A percentile compares a stretch with the other conserved stretches of the same genome.
These are phyloP conservation scores for Sporobolomyces phaffii DNA, from an alignment of 768 basidiomycete genomes.

Conservation along the genomic window DNA sequence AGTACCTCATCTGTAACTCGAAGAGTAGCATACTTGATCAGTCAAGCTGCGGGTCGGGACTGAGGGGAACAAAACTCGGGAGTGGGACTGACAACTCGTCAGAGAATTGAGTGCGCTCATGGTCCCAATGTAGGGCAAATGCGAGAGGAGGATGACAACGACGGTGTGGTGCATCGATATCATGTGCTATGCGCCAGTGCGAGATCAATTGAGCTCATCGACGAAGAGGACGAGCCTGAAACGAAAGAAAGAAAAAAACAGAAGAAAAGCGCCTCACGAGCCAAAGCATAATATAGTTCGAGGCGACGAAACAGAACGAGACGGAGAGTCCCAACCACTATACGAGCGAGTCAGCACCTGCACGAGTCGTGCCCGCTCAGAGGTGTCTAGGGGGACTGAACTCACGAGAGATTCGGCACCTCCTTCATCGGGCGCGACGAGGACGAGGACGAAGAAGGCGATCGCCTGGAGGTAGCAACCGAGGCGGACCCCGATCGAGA, in stretches of 20 bases:
- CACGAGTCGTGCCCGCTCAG: too few species aligned
- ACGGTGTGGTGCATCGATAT: constrained; percentile 32
- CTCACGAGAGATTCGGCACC: constrained; percentile 24
- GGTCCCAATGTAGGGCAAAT: constrained; percentile 26
- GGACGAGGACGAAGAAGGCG: constrained; percentile 24
- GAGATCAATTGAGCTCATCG: too few species aligned
- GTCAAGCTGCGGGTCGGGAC: too few species aligned
- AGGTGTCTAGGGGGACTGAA: too few species aligned
- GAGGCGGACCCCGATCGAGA: constrained; percentile 17
- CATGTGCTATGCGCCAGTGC: neutral
- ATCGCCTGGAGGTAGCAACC: constrained; percentile 22
- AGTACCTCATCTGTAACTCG: constrained; percentile 25
- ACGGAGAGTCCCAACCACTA: constrained; percentile 28
- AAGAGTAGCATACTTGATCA: too few species aligned
- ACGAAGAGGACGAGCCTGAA: neutral
- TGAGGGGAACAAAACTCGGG: too few species aligned
- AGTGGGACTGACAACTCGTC: constrained; percentile 5
- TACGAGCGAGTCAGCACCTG: neutral
- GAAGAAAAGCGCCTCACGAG: constrained; percentile 7
- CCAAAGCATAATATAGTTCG: constrained; percentile 18
- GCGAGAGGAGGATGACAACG: constrained; percentile 20
- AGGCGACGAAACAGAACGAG: constrained; percentile 26
- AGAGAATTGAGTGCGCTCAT: constrained; percentile 26
- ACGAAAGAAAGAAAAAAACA: neutral
- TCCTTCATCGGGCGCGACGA: constrained; percentile 31